A percentile compares a stretch with the other conserved stretches of the same genome.
These are phyloP conservation scores for Ophiostoma angusticollis DNA, from an alignment of 2,329 filamentous ascomycete species.

Conservation along the genomic window DNA sequence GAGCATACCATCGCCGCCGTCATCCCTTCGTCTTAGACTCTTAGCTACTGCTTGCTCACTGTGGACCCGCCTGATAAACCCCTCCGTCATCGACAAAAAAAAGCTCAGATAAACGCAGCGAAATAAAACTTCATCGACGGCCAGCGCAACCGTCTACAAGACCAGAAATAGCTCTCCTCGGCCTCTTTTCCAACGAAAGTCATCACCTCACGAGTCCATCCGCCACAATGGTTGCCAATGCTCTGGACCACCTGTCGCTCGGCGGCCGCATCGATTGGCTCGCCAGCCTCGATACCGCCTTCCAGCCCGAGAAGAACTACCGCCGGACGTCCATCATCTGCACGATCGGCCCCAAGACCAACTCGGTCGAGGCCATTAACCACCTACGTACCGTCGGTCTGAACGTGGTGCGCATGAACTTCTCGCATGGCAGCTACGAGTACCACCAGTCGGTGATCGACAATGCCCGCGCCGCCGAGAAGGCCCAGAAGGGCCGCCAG, in stretches of 20 bases:
- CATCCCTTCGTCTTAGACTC: too few species aligned
- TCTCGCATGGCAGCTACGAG: slow-evolving; percentile 86
- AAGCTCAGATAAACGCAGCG: slow-evolving; percentile 6
- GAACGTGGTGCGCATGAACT: slow-evolving; percentile 99
- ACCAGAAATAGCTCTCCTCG: slow-evolving; percentile 2
- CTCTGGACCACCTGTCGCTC: slow-evolving; percentile 75
- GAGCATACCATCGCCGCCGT: too few species aligned
- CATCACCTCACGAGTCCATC: too few species aligned
- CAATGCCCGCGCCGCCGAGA: slow-evolving; percentile 80
- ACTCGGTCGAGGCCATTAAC: slow-evolving; percentile 95
- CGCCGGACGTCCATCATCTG: slow-evolving; percentile 97
- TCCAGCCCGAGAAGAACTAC: slow-evolving; percentile 76
- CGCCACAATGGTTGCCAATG: slow-evolving; percentile 45
- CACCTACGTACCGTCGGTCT: slow-evolving; percentile 79
- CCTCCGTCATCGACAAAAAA: slow-evolving; percentile 10
- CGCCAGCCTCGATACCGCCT: slow-evolving; percentile 71
- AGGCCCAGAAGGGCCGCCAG: slow-evolving; percentile 63
- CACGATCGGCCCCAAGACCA: slow-evolving; percentile 98
- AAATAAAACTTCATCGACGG: slow-evolving; percentile 3
- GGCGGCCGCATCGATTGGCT: slow-evolving; percentile 58
- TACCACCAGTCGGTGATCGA: slow-evolving; percentile 94
- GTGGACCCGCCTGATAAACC: slow-evolving; percentile 9
- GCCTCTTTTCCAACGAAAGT: slow-evolving; percentile 19
- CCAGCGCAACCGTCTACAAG: neutral
- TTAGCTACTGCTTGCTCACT: slow-evolving; percentile 4